Evolutionary conservation across 495 filamentous ascomycete species (phyloP), one percentile per base, ranked within the genome.

Genomic region (Hyaloscypha bicolor): DNA sequence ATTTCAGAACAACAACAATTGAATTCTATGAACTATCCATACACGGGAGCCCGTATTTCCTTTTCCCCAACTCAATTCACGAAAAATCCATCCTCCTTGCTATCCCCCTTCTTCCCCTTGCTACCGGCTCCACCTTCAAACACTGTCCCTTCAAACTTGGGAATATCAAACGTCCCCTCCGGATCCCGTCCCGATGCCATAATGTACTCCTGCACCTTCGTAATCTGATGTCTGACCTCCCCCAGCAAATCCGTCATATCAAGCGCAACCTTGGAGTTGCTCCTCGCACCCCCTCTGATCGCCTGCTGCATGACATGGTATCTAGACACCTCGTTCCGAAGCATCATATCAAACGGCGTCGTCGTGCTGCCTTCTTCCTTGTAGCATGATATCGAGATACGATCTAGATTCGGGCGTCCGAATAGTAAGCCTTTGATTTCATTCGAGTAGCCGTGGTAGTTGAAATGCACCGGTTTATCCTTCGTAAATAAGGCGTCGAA

Each of bases 311-410:
- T 86, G 57, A 91, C 82, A 73, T 91, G 83, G 70, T 83, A 92
- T 53, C 89, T 76, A 6, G 82, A 87, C 12, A 88, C 86, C 19
- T 80, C 69, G 64, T 92, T 93, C 45, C 83, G 72, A 12, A 91
- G 76, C 88, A 91, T 87, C 89, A 91, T 92, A 64, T 91, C 86
- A 69, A 91, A 90, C 6, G 88, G 89, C 11, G 88, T 92, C 0
- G 89, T 92, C 0, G 88, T 92, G 61, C 80, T 86, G 4, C 90
- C 90, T 72, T 92, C 89, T 73, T 92, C 90, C 0, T 79, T 79
- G 69, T 93, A 93, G 4, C 86, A 87, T n/a, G 77, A 81, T 37
- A 92, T 83, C 3, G 71, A 81, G 55, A 89, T 81, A 6, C 87
- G 78, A 12, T 83, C 78, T 8, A 85, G 66, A 22, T 74, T 70